Evolutionary conservation across 2,329 filamentous ascomycete species (phyloP).

Genomic region (Teratosphaeria destructans): DNA sequence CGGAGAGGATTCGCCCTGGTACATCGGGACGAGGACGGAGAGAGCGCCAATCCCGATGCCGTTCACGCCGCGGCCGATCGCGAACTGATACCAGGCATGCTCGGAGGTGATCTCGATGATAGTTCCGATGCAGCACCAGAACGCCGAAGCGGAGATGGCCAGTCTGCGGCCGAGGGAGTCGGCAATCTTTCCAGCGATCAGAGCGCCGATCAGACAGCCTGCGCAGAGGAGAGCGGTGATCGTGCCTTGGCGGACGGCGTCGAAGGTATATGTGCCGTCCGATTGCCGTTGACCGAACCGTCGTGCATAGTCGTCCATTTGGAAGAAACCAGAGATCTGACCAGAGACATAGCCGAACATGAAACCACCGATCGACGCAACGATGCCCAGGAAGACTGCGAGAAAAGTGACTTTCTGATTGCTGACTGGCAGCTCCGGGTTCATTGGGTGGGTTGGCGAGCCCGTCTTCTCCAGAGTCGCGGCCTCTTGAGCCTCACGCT

Average conservation of each 20-base stretch:
- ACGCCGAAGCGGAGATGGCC: conserved; percentile 51
- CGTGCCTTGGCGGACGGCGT: conserved; percentile 51
- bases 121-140: conserved; percentile 53
- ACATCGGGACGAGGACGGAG: conserved; percentile 57
- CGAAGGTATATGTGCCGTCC: conserved; percentile 38
- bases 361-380: conserved; percentile 46
- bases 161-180: conserved; percentile 52
- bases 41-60: conserved; percentile 56
- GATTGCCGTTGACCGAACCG: conserved; percentile 40
- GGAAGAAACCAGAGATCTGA: conserved; percentile 52
- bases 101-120: conserved; percentile 1
- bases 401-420: conserved; percentile 23
- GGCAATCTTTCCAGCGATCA: conserved; percentile 49
- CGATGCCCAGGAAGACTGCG: conserved; percentile 43
- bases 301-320: conserved; percentile 45
- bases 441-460: conserved; percentile 9
- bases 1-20: conserved; percentile 56
- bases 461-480: conserved; percentile 22
- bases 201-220: conserved; percentile 48
- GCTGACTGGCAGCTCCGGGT: conserved; percentile 6
- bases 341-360: conserved; percentile 50
- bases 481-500: conserved; percentile 22
- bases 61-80: conserved; percentile 53
- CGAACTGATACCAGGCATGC: conserved; percentile 53
- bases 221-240: conserved; percentile 51